Percentiles rank a stretch among this genome's conserved stretches.
phyloP scores from a whole-genome alignment of 805 yeast species.

The Spathaspora hagerdaliae region DNA sequence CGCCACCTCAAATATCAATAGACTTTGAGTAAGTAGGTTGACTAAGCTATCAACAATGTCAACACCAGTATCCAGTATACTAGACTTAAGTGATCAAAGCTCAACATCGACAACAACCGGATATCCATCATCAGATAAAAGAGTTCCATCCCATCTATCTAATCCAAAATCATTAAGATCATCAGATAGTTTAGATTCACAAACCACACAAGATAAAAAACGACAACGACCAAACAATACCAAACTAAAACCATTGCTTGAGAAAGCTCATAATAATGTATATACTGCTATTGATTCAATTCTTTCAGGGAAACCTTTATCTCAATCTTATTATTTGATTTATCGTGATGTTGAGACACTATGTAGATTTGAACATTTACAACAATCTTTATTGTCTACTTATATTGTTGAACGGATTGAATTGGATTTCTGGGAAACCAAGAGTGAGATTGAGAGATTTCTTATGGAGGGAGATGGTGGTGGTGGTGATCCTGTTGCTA shows the following conservation, averaged over 20 bases:
- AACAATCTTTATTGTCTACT: conserved; percentile 25
- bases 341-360: conserved; percentile 27
- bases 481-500: background rate
- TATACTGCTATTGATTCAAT: conserved; percentile 15
- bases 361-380: conserved; percentile 28
- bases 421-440: no score
- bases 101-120: background rate
- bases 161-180: background rate
- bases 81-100: background rate
- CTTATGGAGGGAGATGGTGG: no score
- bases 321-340: conserved; percentile 19
- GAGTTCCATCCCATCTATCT: conserved; percentile 13
- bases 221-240: conserved; percentile 14
- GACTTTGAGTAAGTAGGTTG: no score
- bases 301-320: conserved; percentile 12
- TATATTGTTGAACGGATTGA: conserved; percentile 7
- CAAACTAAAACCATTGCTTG: conserved; percentile 4
- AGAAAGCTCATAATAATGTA: conserved; percentile 7
- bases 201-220: conserved; percentile 6
- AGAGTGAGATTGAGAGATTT: no score
- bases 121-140: background rate
- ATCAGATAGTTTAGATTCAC: background rate
- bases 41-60: no score
- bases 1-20: no score
- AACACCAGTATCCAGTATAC: background rate